Evolutionary conservation across 352 stramenopile genomes (phyloP).

Genomic region (Proteromonas lacertae): DNA sequence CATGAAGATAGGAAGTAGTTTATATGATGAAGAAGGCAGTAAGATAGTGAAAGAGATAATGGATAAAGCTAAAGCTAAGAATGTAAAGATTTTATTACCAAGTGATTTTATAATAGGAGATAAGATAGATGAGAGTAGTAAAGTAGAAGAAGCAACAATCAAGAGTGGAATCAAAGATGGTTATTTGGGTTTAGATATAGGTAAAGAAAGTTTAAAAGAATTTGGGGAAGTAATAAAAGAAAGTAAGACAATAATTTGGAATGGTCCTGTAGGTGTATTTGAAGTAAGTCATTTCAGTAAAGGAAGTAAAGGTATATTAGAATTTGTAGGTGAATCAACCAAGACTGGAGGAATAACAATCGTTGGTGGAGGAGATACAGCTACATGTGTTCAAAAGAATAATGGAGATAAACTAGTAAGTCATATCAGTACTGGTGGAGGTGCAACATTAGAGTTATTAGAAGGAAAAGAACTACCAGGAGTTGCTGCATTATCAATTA

Average conservation of each 20-base stretch:
- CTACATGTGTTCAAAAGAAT: conserved; percentile 29
- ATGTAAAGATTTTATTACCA: conserved; percentile 80
- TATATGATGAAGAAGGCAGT: conserved; percentile 42
- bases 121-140: conserved; percentile 73
- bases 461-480: conserved; percentile 91
- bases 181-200: conserved; percentile 94
- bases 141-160: conserved; percentile 36
- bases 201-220: conserved; percentile 31
- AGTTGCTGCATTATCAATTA: conserved; percentile 75
- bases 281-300: conserved; percentile 79
- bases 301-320: conserved; percentile 27
- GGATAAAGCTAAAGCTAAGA: too few species aligned
- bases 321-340: conserved; percentile 67
- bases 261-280: conserved; percentile 98
- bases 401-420: conserved; percentile 35
- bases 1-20: conserved; percentile 64
- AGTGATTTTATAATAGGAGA: conserved; percentile 86
- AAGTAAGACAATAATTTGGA: conserved; percentile 91
- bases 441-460: conserved; percentile 85
- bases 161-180: conserved; percentile 65
- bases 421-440: conserved; percentile 77
- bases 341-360: conserved; percentile 68
- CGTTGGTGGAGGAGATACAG: conserved; percentile 87
- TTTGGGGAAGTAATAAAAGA: conserved; percentile 31
- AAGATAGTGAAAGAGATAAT: conserved; percentile 29